Evolutionary conservation across 2,329 filamentous ascomycete genomes (phyloP), one percentile per base, ranked within the genome.

Genomic region (Aspergillus ochraceus): DNA sequence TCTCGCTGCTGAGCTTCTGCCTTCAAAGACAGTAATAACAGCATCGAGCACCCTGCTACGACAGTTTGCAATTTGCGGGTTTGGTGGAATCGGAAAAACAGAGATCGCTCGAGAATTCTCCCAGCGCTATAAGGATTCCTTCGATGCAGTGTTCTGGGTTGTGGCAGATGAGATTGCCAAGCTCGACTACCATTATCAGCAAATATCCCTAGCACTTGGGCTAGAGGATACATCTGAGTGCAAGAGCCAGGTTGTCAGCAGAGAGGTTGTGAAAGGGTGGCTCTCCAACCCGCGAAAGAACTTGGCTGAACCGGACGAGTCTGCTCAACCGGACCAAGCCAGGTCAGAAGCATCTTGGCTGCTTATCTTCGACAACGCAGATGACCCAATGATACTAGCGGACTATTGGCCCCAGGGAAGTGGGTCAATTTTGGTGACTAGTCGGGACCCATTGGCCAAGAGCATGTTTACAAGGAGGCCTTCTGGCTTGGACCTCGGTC

Each of bases 71-170:
- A 62, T 71, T 22, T 70, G 65, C 39, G 64, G 68, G 12, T 49
- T 64, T 29, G 66, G 65, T 1, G 67, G 68, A 1, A 64, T 67
- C 30, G 67, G 65, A 26, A 72, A 70, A 53, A 66, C 66, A 57
- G 69, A 76, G 66, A 66, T 72, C 49, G 70, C 72, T 12, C 61
- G 57, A 47, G 63, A 71, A 54, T 74, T 69, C 61, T 62, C 61
- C 20, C 46, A 58, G 45, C 53, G 60, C 29, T 60, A 68, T 46
- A 64, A 67, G 57, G 29, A 42, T 2, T 54, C 55, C 19, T 74
- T 70, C 59, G 72, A 74, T 57, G 70, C 68, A 9, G 63, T 74
- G 30, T 68, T 74, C 57, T 75, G 72, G 71, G 63, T 75, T 6
- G 24, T 60, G 20, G 71, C 71, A 6, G 71, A 74, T 57, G 63